Evolutionary conservation across 2,329 filamentous ascomycete species (phyloP), one percentile per base, ranked within the genome.

Genomic region (Diaporthe citriasiana): DNA sequence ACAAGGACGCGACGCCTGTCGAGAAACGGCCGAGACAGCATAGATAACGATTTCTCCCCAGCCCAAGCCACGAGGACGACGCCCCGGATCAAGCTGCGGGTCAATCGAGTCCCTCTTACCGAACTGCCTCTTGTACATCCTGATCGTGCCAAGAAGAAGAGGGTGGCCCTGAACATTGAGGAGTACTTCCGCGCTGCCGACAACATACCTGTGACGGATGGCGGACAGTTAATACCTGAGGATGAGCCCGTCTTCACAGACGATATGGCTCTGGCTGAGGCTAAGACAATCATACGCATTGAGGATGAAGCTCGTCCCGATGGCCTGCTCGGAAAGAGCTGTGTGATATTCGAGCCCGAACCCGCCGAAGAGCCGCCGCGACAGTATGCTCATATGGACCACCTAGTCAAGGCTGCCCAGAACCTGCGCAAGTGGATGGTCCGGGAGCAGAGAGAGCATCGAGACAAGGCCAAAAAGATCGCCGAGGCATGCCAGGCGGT

Each of bases 301-400:
- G 90, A 95, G 77, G 85, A 91, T 63, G 95, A 95, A 76, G 91
- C 91, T 4, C 87, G 94, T 78, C 90, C 92, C 7, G 95, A 95
- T 22, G 94, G 95, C 2, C 81, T 95, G 5, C 87, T 98, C 38
- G 95, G 93, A 68, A 85, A 88, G 71, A 87, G 89, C 74, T 96
- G 94, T 80, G 92, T 92, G 3, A 84, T 93, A 33, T 97, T 94
- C 78, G 88, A 92, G 25, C 93, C 94, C 0, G 94, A 97, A 76
- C 87, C 91, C 17, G 86, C 85, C 74, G 92, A 94, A 73, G 93
- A 97, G 78, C 94, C 94, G 0, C 89, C 91, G 0, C 88, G 89
- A 70, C 94, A 97, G 79, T 98, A 94, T 87, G 92, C 93, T n/a
- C 95, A 97, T 78, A 89, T 91, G 80, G 95, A 98, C 79, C 94